Evolutionary conservation across 2,329 filamentous ascomycete species (phyloP).

Genomic region (Orbilia quercus): DNA sequence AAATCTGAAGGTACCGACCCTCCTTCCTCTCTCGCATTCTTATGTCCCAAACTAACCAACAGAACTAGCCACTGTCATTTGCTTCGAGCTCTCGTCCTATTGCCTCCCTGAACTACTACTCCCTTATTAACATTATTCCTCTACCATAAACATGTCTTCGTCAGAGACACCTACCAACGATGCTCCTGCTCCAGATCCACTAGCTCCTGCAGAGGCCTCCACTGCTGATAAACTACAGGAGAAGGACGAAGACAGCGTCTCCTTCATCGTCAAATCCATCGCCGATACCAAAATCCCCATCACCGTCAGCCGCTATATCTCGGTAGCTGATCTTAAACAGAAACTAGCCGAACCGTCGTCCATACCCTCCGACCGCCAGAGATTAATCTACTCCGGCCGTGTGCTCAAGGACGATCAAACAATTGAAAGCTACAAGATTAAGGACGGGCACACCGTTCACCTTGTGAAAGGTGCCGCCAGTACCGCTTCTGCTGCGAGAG

Average conservation of each 20-base stretch:
- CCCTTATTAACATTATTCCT: conserved; percentile 15
- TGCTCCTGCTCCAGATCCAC: conserved; percentile 56
- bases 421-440: conserved; percentile 89
- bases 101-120: too few relatives aligned
- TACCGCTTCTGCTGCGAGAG: conserved; percentile 73
- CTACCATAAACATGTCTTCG: conserved; percentile 56
- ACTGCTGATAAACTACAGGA: conserved; percentile 72
- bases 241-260: conserved; percentile 77
- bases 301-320: conserved; percentile 80
- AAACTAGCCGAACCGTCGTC: conserved; percentile 92
- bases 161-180: conserved; percentile 56
- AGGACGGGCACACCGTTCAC: conserved; percentile 93
- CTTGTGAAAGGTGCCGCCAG: conserved; percentile 96
- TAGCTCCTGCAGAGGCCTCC: conserved; percentile 57
- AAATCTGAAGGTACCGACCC: conserved; percentile 3
- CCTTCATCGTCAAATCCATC: conserved; percentile 98
- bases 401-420: conserved; percentile 96
- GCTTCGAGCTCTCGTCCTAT: too few relatives aligned
- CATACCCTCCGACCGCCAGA: conserved; percentile 86
- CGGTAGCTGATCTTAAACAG: conserved; percentile 85
- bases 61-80: too few relatives aligned
- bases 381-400: conserved; percentile 95
- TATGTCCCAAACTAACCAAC: conserved; percentile 8
- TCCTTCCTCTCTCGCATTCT: conserved; percentile 5
- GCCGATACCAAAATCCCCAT: conserved; percentile 85